These are phyloP conservation scores for Aspergillus sp. DNA, from an alignment of 2,329 filamentous ascomycete genomes.

Conservation along the genomic window DNA sequence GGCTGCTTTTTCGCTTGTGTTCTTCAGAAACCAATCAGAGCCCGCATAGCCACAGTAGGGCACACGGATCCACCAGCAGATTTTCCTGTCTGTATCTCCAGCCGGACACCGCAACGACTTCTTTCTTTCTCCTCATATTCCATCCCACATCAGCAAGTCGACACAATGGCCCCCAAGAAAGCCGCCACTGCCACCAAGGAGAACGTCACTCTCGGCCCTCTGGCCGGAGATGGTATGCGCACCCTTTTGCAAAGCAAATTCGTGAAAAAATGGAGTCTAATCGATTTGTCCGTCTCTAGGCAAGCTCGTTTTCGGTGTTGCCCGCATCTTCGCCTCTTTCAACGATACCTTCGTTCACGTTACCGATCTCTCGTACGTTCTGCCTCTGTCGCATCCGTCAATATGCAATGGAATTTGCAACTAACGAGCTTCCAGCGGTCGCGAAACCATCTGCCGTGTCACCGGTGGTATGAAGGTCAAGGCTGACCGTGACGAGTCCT, in stretches of 20 bases:
- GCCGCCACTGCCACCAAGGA: slow-evolving; percentile 78
- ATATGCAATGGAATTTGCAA: neutral
- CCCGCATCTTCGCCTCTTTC: slow-evolving; percentile 96
- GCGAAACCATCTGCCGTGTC: slow-evolving; percentile 99
- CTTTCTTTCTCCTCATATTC: slow-evolving; percentile 42
- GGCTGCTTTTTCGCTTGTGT: slow-evolving; percentile 35
- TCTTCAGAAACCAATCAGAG: slow-evolving; percentile 35
- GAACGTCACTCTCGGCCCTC: slow-evolving; percentile 98
- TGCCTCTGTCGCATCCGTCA: neutral
- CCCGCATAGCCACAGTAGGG: slow-evolving; percentile 34
- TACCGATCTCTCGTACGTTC: slow-evolving; percentile 89
- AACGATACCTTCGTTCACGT: slow-evolving; percentile 97
- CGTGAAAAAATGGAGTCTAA: slow-evolving; percentile 14
- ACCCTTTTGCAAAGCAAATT: neutral
- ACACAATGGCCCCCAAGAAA: slow-evolving; percentile 91
- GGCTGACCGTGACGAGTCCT: slow-evolving; percentile 99
- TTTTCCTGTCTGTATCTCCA: slow-evolving; percentile 33
- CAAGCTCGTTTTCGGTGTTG: slow-evolving; percentile 97
- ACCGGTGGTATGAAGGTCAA: slow-evolving; percentile 99
- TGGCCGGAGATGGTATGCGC: slow-evolving; percentile 86
- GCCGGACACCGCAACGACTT: slow-evolving; percentile 28
- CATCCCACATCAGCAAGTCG: slow-evolving; percentile 49
- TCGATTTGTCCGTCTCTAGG: slow-evolving; percentile 55
- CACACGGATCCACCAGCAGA: slow-evolving; percentile 35
- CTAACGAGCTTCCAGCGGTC: slow-evolving; percentile 68